These are phyloP conservation scores for Przewalskia tangutica DNA, from an alignment of 257 asterid genomes.

Conservation along the genomic window DNA sequence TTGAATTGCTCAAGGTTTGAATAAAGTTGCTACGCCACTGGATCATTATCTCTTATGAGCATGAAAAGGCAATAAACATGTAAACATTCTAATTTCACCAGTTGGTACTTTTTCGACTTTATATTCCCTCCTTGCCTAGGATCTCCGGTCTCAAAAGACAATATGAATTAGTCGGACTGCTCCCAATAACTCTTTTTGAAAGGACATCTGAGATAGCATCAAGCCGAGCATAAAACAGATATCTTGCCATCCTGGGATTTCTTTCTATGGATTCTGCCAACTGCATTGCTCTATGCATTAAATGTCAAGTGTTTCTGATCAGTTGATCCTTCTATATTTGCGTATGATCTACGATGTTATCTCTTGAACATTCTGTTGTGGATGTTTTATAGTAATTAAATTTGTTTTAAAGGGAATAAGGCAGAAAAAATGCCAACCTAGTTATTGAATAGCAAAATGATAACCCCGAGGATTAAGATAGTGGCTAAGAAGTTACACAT, in stretches of 20 bases:
- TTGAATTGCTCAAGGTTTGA: not conserved
- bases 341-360: not conserved
- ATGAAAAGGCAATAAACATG: not conserved
- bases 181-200: not conserved
- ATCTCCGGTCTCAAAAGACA: not conserved
- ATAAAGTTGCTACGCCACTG: not conserved
- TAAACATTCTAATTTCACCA: not conserved
- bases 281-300: not conserved
- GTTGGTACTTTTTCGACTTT: not conserved
- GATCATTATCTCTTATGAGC: not conserved
- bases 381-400: not conserved
- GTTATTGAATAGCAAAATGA: not conserved
- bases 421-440: not conserved
- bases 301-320: not conserved
- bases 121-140: not conserved
- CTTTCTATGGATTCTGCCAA: not conserved
- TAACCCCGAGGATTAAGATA: not conserved
- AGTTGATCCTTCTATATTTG: not conserved
- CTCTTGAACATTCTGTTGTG: not conserved
- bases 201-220: not conserved
- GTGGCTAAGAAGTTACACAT: not conserved
- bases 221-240: not conserved
- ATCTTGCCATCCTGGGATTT: not conserved
- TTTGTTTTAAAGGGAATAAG: not conserved
- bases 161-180: not conserved